A percentile compares a stretch with the other conserved stretches of the same genome.
These are phyloP conservation scores for Dactylellina sp. DNA, from an alignment of 2,329 filamentous ascomycete species.

Conservation along the genomic window DNA sequence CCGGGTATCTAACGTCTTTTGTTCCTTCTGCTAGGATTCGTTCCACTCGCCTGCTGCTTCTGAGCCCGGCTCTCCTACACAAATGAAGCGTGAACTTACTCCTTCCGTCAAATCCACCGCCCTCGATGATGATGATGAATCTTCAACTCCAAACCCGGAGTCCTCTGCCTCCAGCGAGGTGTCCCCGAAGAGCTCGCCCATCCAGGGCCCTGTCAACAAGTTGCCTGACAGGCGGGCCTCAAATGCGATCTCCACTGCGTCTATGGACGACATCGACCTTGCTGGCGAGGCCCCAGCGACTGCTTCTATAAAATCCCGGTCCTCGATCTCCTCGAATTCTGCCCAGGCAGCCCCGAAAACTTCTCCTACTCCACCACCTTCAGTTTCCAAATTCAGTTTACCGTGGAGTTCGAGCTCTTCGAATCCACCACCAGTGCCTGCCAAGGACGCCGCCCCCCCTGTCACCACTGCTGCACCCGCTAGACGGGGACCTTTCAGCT, in stretches of 20 bases:
- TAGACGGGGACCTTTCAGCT: conserved; percentile 53
- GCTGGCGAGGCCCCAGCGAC: conserved; percentile 59
- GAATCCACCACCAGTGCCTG: conserved; percentile 43
- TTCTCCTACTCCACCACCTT: conserved; percentile 64
- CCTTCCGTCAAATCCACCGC: conserved; percentile 54
- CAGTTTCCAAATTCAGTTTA: conserved; percentile 60
- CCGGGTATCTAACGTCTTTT: conserved; percentile 20
- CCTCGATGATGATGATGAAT: conserved; percentile 54
- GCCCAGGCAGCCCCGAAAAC: conserved; percentile 74
- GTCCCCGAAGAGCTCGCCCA: conserved; percentile 37
- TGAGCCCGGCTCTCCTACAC: conserved; percentile 50
- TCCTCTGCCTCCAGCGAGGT: conserved; percentile 51
- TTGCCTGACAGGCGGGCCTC: conserved; percentile 62
- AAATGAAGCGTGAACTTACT: conserved; percentile 58
- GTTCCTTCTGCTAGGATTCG: conserved; percentile 37
- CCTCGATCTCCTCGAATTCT: conserved; percentile 69
- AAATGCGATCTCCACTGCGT: conserved; percentile 68
- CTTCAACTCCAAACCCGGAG: conserved; percentile 30
- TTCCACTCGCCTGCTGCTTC: conserved; percentile 56
- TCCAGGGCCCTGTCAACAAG: conserved; percentile 23
- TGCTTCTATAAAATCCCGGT: conserved; percentile 61
- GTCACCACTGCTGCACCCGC: conserved; percentile 59
- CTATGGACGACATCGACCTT: conserved; percentile 68
- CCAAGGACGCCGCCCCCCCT: conserved; percentile 55
- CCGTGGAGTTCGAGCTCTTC: conserved; percentile 54